Percentiles rank a stretch among this genome's conserved stretches.
Conservation (phyloP, 2,329 filamentous ascomycete genomes). For the Lasiodiplodia hormozganensis region DNA sequence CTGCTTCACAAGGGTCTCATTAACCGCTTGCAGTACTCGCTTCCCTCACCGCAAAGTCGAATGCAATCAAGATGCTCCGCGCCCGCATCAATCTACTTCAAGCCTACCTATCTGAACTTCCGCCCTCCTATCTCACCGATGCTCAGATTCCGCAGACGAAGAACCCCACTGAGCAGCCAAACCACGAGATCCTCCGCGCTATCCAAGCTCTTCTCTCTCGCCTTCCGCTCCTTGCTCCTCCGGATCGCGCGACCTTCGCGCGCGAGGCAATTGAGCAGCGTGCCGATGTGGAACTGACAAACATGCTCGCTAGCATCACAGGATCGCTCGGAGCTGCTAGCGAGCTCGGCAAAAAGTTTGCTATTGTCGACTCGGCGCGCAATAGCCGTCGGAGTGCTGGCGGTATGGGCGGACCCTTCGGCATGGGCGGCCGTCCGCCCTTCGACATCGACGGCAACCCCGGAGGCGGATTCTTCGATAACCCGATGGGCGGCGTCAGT, state of each 20-base stretch:
- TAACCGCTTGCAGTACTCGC: conserved; percentile 56
- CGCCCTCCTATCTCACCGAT: conserved; percentile 67
- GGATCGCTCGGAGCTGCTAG: conserved; percentile 74
- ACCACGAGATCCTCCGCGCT: conserved; percentile 81
- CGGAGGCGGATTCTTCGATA: conserved; percentile 11
- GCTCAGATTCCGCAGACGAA: conserved; percentile 42
- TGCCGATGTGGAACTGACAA: conserved; percentile 83
- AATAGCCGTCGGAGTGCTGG: neutral
- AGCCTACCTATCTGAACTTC: conserved; percentile 76
- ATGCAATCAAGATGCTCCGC: conserved; percentile 93
- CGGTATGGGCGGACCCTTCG: neutral
- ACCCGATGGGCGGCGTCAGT: conserved; percentile 2
- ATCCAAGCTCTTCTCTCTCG: conserved; percentile 86
- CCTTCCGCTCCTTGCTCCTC: conserved; percentile 79
- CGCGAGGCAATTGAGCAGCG: conserved; percentile 76
- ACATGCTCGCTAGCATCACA: conserved; percentile 77
- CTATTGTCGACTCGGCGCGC: conserved; percentile 51
- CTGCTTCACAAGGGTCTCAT: neutral
- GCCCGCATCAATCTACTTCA: conserved; percentile 61
- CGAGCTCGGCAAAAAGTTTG: conserved; percentile 77
- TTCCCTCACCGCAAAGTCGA: conserved; percentile 82
- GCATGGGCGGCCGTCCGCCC: conserved; percentile 1
- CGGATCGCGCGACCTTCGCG: conserved; percentile 69
- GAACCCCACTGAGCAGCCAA: conserved; percentile 41
- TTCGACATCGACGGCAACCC: conserved; percentile 14